Conservation (phyloP, 192 early-diverging fungal species). For the Fimicolochytrium jonesii region DNA sequence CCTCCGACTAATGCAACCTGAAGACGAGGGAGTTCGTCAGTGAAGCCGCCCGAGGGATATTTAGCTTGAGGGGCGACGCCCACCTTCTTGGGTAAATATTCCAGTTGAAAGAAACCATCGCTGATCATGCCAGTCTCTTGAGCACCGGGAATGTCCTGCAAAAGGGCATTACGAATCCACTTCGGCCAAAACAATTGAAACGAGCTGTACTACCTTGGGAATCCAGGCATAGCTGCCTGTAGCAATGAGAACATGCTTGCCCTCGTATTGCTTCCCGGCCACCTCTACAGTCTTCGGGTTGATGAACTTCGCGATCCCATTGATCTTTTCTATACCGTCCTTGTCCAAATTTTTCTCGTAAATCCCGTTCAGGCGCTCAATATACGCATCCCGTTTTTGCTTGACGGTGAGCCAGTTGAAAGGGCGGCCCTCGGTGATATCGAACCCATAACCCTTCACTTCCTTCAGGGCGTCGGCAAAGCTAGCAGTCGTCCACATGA, state of each 20-base stretch:
- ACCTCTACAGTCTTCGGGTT: constrained; percentile 66
- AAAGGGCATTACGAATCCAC: not conserved
- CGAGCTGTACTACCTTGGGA: constrained; percentile 45
- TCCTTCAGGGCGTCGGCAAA: constrained; percentile 85
- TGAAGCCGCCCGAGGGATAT: not conserved
- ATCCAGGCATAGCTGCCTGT: constrained; percentile 63
- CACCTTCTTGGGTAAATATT: constrained; percentile 87
- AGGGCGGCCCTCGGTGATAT: constrained; percentile 40
- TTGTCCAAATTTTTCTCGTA: constrained; percentile 88
- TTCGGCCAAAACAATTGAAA: not conserved
- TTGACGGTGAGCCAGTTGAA: constrained; percentile 85
- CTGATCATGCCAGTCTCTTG: constrained; percentile 58
- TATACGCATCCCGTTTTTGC: constrained; percentile 91
- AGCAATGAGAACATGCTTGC: constrained; percentile 87
- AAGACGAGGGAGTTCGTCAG: not conserved
- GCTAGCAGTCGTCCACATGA: constrained; percentile 93
- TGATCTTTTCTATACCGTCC: constrained; percentile 79
- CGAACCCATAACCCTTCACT: constrained; percentile 88
- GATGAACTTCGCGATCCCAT: constrained; percentile 83
- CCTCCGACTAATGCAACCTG: constrained; percentile 33
- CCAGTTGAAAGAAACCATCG: constrained; percentile 95
- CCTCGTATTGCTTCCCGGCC: constrained; percentile 40
- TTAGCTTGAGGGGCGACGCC: too few species aligned
- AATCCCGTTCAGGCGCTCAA: constrained; percentile 93
- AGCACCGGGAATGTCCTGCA: constrained; percentile 1